These are phyloP conservation scores for Mycena chlorophos DNA, from an alignment of 768 basidiomycete genomes.

Conservation along the genomic window DNA sequence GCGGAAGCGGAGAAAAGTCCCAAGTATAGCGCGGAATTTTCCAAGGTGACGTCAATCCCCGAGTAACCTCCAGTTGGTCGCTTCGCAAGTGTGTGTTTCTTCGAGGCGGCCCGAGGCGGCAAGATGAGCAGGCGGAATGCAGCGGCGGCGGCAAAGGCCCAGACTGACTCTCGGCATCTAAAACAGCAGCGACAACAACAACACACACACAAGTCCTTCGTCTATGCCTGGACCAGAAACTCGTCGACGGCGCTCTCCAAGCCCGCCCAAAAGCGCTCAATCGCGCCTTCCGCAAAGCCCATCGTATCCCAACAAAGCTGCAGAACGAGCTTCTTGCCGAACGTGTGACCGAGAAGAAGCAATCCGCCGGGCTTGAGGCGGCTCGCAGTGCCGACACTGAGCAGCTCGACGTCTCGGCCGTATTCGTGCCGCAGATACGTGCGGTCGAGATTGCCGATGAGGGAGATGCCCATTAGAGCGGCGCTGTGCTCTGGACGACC, in stretches of 20 bases:
- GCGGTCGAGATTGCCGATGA: conserved; percentile 68
- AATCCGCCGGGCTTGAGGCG: conserved; percentile 62
- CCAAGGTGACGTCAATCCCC: no score
- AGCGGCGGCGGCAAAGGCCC: no score
- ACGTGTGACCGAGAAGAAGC: conserved; percentile 62
- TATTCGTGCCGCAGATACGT: conserved; percentile 57
- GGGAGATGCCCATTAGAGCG: conserved; percentile 58
- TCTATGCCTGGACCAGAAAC: neutral
- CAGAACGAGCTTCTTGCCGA: conserved; percentile 59
- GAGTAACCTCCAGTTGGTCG: no score
- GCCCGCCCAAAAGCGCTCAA: conserved; percentile 32
- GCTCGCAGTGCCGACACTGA: conserved; percentile 63
- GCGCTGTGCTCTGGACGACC: conserved; percentile 27
- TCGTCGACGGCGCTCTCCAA: conserved; percentile 25
- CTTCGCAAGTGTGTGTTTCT: no score
- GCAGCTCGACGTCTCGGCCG: conserved; percentile 43
- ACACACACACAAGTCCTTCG: no score
- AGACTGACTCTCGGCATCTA: no score
- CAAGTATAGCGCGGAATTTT: no score
- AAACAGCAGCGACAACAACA: no score
- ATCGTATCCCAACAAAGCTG: conserved; percentile 33
- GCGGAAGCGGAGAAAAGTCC: no score
- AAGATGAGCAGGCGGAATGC: no score
- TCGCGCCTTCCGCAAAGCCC: conserved; percentile 29
- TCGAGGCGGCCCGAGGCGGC: no score